Conservation (phyloP, 1,284 basidiomycete species). For the Trichosporon coremiiforme region DNA sequence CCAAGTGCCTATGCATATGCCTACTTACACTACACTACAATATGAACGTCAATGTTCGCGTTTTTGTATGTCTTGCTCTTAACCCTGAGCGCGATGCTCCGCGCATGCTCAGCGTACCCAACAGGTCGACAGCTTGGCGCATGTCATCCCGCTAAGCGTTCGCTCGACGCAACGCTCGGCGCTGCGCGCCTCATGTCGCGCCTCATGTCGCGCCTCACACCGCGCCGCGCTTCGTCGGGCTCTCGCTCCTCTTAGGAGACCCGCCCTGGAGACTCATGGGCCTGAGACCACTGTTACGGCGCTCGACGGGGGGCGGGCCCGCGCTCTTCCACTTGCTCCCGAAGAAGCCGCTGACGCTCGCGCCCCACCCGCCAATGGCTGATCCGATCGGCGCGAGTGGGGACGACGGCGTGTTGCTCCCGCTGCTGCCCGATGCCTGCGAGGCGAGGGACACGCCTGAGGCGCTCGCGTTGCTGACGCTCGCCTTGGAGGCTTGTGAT, state of each 20-base stretch:
- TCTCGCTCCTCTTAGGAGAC: conserved; percentile 19
- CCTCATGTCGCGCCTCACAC: not conserved
- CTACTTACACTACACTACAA: conserved; percentile 2
- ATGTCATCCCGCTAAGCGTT: too few species aligned
- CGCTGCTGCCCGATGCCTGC: not conserved
- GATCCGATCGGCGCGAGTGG: conserved; percentile 1
- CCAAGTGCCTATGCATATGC: conserved; percentile 7
- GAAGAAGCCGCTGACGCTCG: conserved; percentile 13
- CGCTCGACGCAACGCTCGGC: not conserved
- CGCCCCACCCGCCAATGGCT: conserved; percentile 3
- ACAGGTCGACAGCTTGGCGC: too few species aligned
- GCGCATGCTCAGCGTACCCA: not conserved
- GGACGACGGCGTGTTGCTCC: not conserved
- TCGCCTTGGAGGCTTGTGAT: not conserved
- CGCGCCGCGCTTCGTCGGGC: conserved; percentile 9
- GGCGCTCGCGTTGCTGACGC: not conserved
- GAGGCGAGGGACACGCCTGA: conserved; percentile 8
- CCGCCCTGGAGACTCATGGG: conserved; percentile 17
- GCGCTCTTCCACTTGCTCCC: conserved; percentile 3
- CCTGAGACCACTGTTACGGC: not conserved
- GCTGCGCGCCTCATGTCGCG: not conserved
- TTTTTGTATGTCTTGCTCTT: not conserved
- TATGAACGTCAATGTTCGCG: not conserved
- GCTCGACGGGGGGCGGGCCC: not conserved
- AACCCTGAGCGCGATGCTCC: too few species aligned